phyloP scores from a whole-genome alignment of 805 yeast species.

The Cyberlindnera amylophila region DNA sequence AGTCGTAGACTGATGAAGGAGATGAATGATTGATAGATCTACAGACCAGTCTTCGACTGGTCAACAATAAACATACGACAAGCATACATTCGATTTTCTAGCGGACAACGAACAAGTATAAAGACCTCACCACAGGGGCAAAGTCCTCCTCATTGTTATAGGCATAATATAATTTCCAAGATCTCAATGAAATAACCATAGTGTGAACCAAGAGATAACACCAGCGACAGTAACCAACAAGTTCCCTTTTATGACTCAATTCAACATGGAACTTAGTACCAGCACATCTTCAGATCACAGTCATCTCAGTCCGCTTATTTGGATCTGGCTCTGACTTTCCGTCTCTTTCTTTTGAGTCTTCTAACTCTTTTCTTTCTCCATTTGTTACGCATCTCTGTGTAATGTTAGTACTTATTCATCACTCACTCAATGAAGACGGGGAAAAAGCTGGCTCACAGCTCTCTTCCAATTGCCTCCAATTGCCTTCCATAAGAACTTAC shows the following conservation, averaged over 20 bases:
- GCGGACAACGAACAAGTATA: too few species aligned
- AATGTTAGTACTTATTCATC: conserved; percentile 16
- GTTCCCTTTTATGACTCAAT: not conserved
- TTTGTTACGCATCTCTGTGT: conserved; percentile 79
- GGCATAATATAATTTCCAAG: conserved; percentile 3
- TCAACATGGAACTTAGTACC: conserved; percentile 6
- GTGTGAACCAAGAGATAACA: not conserved
- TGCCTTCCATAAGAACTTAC: conserved; percentile 15
- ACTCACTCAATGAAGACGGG: too few species aligned
- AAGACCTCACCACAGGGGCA: too few species aligned
- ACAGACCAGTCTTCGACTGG: too few species aligned
- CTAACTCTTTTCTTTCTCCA: conserved; percentile 99
- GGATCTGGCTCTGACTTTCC: conserved; percentile 99
- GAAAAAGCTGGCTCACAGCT: too few species aligned
- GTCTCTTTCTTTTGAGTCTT: conserved; percentile 99
- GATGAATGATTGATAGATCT: too few species aligned
- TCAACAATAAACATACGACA: conserved; percentile 13
- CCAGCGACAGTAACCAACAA: not conserved
- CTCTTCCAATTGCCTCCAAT: not conserved
- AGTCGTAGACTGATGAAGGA: too few species aligned
- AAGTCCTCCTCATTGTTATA: too few species aligned
- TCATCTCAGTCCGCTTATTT: conserved; percentile 62
- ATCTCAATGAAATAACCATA: conserved; percentile 7
- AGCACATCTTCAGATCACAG: conserved; percentile 2
- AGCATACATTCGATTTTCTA: conserved; percentile 20